Evolutionary conservation across 164 flowering plant genomes (phyloP).

Genomic region (Kalanchoe fedtschenkoi): DNA sequence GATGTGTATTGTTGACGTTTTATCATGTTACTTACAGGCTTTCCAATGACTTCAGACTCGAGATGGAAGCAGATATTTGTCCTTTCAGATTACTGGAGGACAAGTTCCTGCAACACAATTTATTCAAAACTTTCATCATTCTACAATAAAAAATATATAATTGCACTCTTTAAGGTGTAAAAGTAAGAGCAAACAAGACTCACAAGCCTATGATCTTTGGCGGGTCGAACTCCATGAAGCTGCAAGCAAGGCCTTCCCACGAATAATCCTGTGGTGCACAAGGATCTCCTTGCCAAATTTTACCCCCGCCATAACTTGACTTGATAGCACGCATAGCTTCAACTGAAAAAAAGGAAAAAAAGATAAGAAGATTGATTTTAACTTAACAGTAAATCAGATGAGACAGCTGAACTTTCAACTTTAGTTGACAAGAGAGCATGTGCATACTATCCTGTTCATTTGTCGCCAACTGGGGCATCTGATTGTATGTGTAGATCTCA

Average conservation of each 20-base stretch:
- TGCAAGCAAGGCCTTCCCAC: conserved; percentile 7
- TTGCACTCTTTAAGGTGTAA: not conserved
- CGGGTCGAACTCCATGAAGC: not conserved
- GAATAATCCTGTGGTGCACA: conserved; percentile 3
- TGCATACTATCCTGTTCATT: not conserved
- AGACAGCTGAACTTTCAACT: not conserved
- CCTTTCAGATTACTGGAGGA: not conserved
- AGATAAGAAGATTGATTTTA: not conserved
- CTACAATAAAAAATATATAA: not conserved
- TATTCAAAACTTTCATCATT: not conserved
- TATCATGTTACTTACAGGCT: not conserved
- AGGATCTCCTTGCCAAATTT: conserved; percentile 11
- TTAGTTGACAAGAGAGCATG: not conserved
- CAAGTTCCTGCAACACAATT: not conserved
- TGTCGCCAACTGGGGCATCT: not conserved
- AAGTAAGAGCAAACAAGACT: not conserved
- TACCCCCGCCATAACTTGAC: not conserved
- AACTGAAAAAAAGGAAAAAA: conserved; percentile 6
- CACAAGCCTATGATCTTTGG: not conserved
- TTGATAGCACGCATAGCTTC: conserved; percentile 7
- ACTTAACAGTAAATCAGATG: not conserved
- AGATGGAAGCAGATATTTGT: not conserved
- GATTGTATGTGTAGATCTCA: not conserved
- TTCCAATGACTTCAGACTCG: not conserved
- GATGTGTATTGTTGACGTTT: too few relatives aligned